Evolutionary conservation across 352 stramenopile species (phyloP).

Genomic region (Phytophthora europaea): DNA sequence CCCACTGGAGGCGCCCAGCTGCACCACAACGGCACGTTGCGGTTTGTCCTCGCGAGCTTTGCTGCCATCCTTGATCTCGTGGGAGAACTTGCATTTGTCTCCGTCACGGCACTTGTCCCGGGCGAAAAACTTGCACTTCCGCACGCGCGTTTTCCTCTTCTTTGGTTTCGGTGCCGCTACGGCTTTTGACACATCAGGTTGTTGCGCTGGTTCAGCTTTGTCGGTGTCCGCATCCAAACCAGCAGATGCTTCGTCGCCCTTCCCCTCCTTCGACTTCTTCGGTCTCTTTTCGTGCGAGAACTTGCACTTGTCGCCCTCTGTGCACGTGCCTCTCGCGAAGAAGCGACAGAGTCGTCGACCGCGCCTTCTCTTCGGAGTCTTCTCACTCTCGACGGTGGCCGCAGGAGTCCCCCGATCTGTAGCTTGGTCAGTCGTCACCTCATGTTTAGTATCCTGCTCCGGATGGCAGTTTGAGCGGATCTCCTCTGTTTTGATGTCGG

Average conservation of each 20-base stretch:
- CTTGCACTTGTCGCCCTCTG: slow-evolving; percentile 55
- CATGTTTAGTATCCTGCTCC: no score
- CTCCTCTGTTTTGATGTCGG: background rate
- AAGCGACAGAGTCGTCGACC: slow-evolving; percentile 47
- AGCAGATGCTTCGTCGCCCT: slow-evolving; percentile 1
- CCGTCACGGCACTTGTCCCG: slow-evolving; percentile 52
- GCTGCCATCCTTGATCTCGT: slow-evolving; percentile 24
- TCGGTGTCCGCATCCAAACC: background rate
- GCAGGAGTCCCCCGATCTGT: background rate
- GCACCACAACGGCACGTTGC: slow-evolving; percentile 21
- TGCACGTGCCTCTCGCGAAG: slow-evolving; percentile 60
- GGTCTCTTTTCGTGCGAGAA: slow-evolving; percentile 46
- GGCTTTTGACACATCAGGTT: background rate
- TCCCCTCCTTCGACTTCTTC: slow-evolving; percentile 22
- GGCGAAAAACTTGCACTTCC: slow-evolving; percentile 60
- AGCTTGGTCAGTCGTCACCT: background rate
- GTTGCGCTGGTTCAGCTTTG: slow-evolving; percentile 5
- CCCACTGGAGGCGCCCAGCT: slow-evolving; percentile 9
- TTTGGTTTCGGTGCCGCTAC: slow-evolving; percentile 7
- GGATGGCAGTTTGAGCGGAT: no score
- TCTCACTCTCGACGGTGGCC: background rate
- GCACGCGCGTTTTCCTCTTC: slow-evolving; percentile 24
- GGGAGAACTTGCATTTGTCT: slow-evolving; percentile 68
- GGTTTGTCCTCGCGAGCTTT: background rate
- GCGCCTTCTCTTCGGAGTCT: slow-evolving; percentile 20